Conservation (phyloP, 2,329 filamentous ascomycete genomes). For the Monosporascus sp. region DNA sequence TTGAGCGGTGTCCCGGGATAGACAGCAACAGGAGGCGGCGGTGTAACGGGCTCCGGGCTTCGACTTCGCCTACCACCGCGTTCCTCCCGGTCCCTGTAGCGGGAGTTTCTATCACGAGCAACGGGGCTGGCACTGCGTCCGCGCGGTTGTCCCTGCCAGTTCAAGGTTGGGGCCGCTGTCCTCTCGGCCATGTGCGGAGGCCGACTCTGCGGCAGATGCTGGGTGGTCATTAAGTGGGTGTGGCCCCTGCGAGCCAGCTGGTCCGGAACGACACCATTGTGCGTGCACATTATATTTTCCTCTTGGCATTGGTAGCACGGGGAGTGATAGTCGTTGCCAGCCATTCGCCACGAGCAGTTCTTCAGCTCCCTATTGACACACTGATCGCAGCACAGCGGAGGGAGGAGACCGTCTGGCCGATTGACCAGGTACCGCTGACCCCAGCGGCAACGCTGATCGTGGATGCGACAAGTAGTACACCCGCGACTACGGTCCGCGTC, state of each 20-base stretch:
- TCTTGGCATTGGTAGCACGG: not conserved
- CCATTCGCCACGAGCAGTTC: conserved; percentile 1
- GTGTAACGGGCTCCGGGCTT: no score
- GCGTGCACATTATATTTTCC: not conserved
- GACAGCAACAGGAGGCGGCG: no score
- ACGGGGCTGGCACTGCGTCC: no score
- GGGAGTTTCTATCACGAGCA: no score
- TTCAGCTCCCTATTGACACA: not conserved
- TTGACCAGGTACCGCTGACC: not conserved
- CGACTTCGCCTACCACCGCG: no score
- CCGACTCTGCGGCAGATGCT: not conserved
- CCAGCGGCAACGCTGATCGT: not conserved
- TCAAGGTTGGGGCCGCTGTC: no score
- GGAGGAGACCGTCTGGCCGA: conserved; percentile 6
- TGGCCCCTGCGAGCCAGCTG: not conserved
- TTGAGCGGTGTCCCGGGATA: no score
- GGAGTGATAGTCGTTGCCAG: not conserved
- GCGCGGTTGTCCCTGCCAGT: no score
- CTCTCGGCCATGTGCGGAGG: not conserved
- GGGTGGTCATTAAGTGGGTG: not conserved
- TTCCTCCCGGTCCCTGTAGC: no score
- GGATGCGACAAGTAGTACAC: not conserved
- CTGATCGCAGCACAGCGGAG: conserved; percentile 5
- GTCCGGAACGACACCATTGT: not conserved
- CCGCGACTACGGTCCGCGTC: not conserved